Percentiles rank a stretch among this genome's conserved stretches.
Evolutionary conservation across 2,329 filamentous ascomycete genomes (phyloP).

Genomic region (Neopestalotiopsis clavispora): DNA sequence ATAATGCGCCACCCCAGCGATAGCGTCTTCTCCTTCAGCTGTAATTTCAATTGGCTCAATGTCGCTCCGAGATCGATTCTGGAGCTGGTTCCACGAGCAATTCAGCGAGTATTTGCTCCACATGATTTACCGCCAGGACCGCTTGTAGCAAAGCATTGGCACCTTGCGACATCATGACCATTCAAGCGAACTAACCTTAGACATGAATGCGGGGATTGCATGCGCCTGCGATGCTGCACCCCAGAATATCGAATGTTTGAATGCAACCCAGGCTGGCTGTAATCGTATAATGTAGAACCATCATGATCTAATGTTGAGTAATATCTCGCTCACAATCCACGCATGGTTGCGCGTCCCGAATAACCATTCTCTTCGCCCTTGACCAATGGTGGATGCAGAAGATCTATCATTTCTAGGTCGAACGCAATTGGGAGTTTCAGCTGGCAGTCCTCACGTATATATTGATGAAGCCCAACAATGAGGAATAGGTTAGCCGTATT

Average conservation of each 20-base stretch:
- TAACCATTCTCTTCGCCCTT: background rate
- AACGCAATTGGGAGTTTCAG: too few species aligned
- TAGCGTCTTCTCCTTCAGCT: background rate
- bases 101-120: background rate
- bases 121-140: background rate
- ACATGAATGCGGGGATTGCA: background rate
- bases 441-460: too few species aligned
- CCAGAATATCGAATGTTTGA: conserved; percentile 1
- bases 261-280: background rate
- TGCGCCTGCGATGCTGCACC: background rate
- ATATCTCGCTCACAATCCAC: background rate
- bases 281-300: background rate
- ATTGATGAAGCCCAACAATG: too few species aligned
- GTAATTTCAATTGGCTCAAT: background rate
- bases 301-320: background rate
- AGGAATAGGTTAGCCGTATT: too few species aligned
- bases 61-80: conserved; percentile 1
- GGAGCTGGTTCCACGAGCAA: background rate
- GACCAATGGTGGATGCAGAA: background rate
- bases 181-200: background rate
- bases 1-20: background rate
- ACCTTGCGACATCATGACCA: background rate
- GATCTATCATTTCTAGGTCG: too few species aligned
- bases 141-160: too few species aligned
- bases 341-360: background rate